Base-by-base conservation (phyloP, 2,329 filamentous ascomycete genomes). In the Ophiostoma perfectum region DNA sequence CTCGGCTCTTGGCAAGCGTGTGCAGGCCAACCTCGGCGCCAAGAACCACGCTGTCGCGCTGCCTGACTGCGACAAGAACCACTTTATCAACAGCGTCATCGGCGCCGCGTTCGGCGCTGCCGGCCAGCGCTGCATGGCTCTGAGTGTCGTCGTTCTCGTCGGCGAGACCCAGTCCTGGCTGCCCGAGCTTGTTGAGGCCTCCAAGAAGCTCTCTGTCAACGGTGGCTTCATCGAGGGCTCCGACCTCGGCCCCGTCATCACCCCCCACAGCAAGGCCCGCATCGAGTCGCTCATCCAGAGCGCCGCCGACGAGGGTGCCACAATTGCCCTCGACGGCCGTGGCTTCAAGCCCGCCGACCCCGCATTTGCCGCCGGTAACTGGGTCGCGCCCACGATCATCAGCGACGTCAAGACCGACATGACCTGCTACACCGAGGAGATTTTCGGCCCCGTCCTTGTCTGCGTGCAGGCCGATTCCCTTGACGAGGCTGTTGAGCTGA, bases 1-100 rank as follows among this genome's bases (percentile, higher is more conserved):
- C 45, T 92, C 90, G 1, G 91, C 90, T 75, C 92, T 93, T 75
- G 91, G 91, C 75, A 95, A 95, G 85, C 89, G 91, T 75, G 90
- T 93, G 42, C 91, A 95, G 81, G 91, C 91, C 77, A 95, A 95
- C 80, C 81, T 95, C 70, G 91, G 91, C 58, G 91, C 91, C 73
- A 95, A 95, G 85, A 95, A 95, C 83, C 91, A 95, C 78, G 91
- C 90, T 42, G 90, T 90, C 68, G 88, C 94, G 44, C 85, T 94
- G 70, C 91, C 91, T 18, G 91, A 95, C 81, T 90, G 88, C 82
- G 93, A 94, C 83, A 93, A 92, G 86, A 93, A 95, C 81, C 90
- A 93, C 75, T 91, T 92, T 72, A 81, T 95, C 74, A 94, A 94
- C 80, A 89, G 90, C 55, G 90, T 95, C 72, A 86, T 90, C 5